A percentile compares a stretch with the other conserved stretches of the same genome.
Conservation (phyloP, 768 basidiomycete genomes). For the Gelatoporia subvermispora region DNA sequence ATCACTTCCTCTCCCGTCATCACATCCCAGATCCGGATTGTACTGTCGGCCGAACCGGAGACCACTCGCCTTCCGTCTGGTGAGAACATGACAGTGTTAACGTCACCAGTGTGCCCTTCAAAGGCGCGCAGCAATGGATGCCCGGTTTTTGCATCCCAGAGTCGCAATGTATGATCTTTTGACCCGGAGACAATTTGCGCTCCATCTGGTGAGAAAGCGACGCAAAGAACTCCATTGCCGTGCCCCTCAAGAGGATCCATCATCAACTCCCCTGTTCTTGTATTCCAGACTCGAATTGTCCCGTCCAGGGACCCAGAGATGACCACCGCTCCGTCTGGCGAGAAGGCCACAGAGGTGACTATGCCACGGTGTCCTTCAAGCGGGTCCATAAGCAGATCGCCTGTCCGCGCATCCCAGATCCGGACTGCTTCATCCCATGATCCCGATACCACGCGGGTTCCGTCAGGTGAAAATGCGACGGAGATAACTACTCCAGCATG, state of each 20-base stretch:
- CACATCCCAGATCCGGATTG: no score
- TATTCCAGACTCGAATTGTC: constrained; percentile 8
- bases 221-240: constrained; percentile 25
- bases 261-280: background rate
- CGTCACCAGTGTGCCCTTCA: no score
- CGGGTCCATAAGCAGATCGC: constrained; percentile 2
- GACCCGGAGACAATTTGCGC: constrained; percentile 37
- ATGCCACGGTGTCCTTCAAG: constrained; percentile 3
- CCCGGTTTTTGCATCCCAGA: no score
- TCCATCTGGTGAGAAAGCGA: constrained; percentile 40
- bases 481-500: constrained; percentile 10
- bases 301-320: background rate
- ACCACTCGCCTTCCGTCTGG: no score
- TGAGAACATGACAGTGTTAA: no score
- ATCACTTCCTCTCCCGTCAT: constrained; percentile 15
- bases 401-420: constrained; percentile 3
- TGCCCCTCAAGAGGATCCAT: constrained; percentile 9
- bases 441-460: no score
- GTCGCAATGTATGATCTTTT: no score
- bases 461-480: constrained; percentile 42
- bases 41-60: no score
- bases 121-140: no score
- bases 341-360: constrained; percentile 1
- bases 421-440: constrained; percentile 5
- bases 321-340: background rate